phyloP scores from a whole-genome alignment of 169 alveolate genomes.

The Blepharisma undulans region DNA sequence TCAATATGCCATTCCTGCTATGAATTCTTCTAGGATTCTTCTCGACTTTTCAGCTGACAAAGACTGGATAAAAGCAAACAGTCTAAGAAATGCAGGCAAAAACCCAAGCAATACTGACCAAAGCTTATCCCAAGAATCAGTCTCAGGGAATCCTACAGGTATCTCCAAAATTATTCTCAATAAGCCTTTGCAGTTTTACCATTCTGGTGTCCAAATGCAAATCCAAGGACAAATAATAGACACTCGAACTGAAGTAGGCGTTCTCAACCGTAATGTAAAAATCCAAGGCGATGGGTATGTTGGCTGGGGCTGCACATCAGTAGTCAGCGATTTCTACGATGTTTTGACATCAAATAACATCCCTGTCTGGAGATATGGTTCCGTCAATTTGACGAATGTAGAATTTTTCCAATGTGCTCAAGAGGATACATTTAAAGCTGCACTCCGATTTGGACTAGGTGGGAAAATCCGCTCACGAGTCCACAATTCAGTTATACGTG shows the following conservation, averaged over 20 bases:
- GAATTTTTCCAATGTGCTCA: slow-evolving; percentile 51
- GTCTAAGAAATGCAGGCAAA: background rate
- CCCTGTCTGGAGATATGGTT: slow-evolving; percentile 3
- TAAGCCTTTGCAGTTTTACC: slow-evolving; percentile 27
- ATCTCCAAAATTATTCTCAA: slow-evolving; percentile 24
- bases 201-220: slow-evolving; percentile 44
- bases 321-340: slow-evolving; percentile 26
- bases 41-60: slow-evolving; percentile 11
- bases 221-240: slow-evolving; percentile 44
- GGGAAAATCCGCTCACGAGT: background rate
- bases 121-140: background rate
- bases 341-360: background rate
- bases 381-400: slow-evolving; percentile 33
- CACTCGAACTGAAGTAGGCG: slow-evolving; percentile 57
- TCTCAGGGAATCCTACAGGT: background rate
- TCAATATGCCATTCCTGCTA: background rate
- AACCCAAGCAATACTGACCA: background rate
- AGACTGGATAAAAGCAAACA: background rate
- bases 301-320: slow-evolving; percentile 10
- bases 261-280: slow-evolving; percentile 49
- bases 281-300: slow-evolving; percentile 41
- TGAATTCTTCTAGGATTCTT: background rate
- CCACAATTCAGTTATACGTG: background rate
- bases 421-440: slow-evolving; percentile 26
- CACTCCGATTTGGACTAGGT: background rate